These are phyloP conservation scores for Acanthamoeba lenticulata DNA, from an alignment of 208 protist genomes.

Conservation along the genomic window DNA sequence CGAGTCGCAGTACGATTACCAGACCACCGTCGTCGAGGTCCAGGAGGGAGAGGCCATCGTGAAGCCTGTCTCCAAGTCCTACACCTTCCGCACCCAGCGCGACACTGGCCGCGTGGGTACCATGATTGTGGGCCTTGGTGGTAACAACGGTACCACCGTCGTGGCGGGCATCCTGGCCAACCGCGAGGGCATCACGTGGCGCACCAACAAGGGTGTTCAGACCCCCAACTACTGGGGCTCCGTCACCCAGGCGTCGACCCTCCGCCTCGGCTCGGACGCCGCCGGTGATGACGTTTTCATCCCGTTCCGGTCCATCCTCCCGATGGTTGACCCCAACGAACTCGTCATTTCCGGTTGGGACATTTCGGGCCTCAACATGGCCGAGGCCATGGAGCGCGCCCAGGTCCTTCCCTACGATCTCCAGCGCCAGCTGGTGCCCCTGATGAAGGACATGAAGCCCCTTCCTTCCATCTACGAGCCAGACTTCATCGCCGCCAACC, in stretches of 20 bases:
- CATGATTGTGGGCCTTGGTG: constrained; percentile 97
- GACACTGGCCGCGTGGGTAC: constrained; percentile 91
- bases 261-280: constrained; percentile 92
- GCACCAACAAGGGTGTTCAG: constrained; percentile 92
- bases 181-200: constrained; percentile 92
- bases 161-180: constrained; percentile 97
- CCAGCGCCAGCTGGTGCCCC: constrained; percentile 90
- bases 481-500: constrained; percentile 98
- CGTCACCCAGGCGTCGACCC: constrained; percentile 96
- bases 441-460: constrained; percentile 93
- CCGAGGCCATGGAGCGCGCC: constrained; percentile 96
- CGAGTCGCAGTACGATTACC: constrained; percentile 41
- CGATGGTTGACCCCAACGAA: constrained; percentile 98
- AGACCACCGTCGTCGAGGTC: constrained; percentile 25
- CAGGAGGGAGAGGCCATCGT: constrained; percentile 1
- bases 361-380: constrained; percentile 94
- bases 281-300: constrained; percentile 93
- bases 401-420: constrained; percentile 95
- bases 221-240: constrained; percentile 98
- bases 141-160: constrained; percentile 99
- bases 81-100: constrained; percentile 92
- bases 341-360: constrained; percentile 98
- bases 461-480: constrained; percentile 96
- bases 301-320: constrained; percentile 94
- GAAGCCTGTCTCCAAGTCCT: constrained; percentile 83